These are phyloP conservation scores for Nevesoporus exiguus DNA, from an alignment of 768 basidiomycete genomes.

Conservation along the genomic window DNA sequence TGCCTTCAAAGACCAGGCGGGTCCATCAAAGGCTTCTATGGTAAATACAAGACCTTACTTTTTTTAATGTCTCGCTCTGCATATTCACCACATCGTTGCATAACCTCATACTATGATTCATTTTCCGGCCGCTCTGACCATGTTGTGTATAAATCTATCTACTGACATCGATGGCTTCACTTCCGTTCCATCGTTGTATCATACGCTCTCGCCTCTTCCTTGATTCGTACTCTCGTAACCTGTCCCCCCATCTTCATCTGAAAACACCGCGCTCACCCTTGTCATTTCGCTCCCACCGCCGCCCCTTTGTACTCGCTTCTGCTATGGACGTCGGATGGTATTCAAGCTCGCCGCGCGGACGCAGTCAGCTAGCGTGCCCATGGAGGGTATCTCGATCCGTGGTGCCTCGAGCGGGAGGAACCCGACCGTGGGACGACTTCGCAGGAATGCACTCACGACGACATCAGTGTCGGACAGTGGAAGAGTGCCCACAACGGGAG, in stretches of 20 bases:
- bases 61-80: conserved; percentile 21
- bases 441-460: conserved; percentile 53
- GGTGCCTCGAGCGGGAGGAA: conserved; percentile 53
- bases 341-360: conserved; percentile 42
- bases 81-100: conserved; percentile 29
- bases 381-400: conserved; percentile 60
- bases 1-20: conserved; percentile 46
- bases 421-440: conserved; percentile 48
- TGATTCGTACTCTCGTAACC: conserved; percentile 10
- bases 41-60: conserved; percentile 58
- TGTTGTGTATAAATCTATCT: conserved; percentile 20
- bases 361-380: conserved; percentile 32
- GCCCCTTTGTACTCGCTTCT: conserved; percentile 20
- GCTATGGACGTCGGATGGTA: conserved; percentile 17
- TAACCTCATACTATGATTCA: conserved; percentile 17
- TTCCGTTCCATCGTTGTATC: conserved; percentile 12
- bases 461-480: conserved; percentile 10
- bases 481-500: conserved; percentile 21
- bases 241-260: conserved; percentile 2
- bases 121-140: conserved; percentile 11
- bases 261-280: conserved; percentile 38
- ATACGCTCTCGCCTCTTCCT: conserved; percentile 2
- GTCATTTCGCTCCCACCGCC: conserved; percentile 31
- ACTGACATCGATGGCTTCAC: conserved; percentile 11
- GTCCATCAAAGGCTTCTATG: conserved; percentile 50